phyloP scores from a whole-genome alignment of 139 green algal genomes.

The Bryopsis sp. region DNA sequence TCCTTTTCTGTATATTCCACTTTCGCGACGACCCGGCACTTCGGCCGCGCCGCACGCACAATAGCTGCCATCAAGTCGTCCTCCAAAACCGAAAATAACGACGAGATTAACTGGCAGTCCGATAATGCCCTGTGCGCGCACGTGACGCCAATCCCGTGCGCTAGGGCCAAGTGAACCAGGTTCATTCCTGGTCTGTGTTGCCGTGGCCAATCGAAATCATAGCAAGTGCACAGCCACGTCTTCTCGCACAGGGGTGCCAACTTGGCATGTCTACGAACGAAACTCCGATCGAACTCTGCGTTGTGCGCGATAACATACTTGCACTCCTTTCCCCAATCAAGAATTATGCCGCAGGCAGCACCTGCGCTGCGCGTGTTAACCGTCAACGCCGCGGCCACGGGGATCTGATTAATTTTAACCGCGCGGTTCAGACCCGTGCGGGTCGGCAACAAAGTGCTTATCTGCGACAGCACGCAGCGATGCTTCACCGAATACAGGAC shows the following conservation, averaged over 20 bases:
- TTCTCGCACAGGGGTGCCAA: not conserved
- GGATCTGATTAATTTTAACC: slow-evolving; percentile 8
- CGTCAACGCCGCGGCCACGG: slow-evolving; percentile 5
- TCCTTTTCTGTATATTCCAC: not conserved
- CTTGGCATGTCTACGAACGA: not conserved
- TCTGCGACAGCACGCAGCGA: slow-evolving; percentile 3
- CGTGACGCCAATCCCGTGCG: slow-evolving; percentile 13
- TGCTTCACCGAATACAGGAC: slow-evolving; percentile 9
- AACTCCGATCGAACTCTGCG: slow-evolving; percentile 1
- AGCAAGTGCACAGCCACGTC: slow-evolving; percentile 9
- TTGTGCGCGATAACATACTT: slow-evolving; percentile 14
- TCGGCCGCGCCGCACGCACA: not conserved
- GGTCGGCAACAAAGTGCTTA: slow-evolving; percentile 1
- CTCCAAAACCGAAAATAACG: not conserved
- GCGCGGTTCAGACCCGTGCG: not conserved
- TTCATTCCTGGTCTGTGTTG: slow-evolving; percentile 16
- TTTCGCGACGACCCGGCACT: slow-evolving; percentile 9
- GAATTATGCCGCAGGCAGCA: not conserved
- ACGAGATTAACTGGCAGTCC: slow-evolving; percentile 10
- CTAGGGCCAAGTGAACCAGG: slow-evolving; percentile 13
- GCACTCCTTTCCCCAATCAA: not conserved
- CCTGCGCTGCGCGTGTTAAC: not conserved
- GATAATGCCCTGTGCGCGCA: slow-evolving; percentile 12
- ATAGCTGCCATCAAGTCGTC: not conserved
- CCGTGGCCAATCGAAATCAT: slow-evolving; percentile 11